phyloP scores from a whole-genome alignment of 768 basidiomycete species.

The Trametes elegans region DNA sequence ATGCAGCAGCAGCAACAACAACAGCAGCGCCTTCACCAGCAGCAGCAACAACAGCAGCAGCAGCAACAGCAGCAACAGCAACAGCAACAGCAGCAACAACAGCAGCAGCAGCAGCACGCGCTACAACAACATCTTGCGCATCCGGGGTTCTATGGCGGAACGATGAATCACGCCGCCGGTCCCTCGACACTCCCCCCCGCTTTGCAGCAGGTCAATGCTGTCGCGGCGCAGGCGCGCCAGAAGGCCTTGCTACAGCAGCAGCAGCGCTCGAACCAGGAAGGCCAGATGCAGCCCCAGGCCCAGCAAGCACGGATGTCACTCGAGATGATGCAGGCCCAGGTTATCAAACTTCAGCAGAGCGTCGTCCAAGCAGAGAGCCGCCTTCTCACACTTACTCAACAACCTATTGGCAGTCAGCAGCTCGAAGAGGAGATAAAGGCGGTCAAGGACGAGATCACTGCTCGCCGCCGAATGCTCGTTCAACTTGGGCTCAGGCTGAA shows the following conservation, averaged over 20 bases:
- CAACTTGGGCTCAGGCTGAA: not conserved
- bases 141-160: slow-evolving; percentile 8
- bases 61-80: slow-evolving; percentile 18
- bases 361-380: slow-evolving; percentile 1
- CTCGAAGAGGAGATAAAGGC: slow-evolving; percentile 6
- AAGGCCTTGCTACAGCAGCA: slow-evolving; percentile 7
- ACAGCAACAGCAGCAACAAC: slow-evolving; percentile 6
- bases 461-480: not conserved
- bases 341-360: not conserved
- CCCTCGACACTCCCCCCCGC: slow-evolving; percentile 2
- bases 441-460: slow-evolving; percentile 3
- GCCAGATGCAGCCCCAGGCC: not conserved
- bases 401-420: not conserved
- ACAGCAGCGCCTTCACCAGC: slow-evolving; percentile 19
- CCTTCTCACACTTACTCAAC: slow-evolving; percentile 1
- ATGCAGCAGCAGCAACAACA: slow-evolving; percentile 19
- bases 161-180: slow-evolving; percentile 6
- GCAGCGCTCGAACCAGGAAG: not conserved
- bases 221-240: slow-evolving; percentile 9
- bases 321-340: slow-evolving; percentile 13
- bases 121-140: slow-evolving; percentile 7
- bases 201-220: slow-evolving; percentile 8
- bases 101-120: slow-evolving; percentile 5
- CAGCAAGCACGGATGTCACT: not conserved
- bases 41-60: slow-evolving; percentile 19